A percentile compares a stretch with the other conserved stretches of the same genome.
Evolutionary conservation across 305 asterid species (phyloP).

Genomic region (Solanum hybrid): DNA sequence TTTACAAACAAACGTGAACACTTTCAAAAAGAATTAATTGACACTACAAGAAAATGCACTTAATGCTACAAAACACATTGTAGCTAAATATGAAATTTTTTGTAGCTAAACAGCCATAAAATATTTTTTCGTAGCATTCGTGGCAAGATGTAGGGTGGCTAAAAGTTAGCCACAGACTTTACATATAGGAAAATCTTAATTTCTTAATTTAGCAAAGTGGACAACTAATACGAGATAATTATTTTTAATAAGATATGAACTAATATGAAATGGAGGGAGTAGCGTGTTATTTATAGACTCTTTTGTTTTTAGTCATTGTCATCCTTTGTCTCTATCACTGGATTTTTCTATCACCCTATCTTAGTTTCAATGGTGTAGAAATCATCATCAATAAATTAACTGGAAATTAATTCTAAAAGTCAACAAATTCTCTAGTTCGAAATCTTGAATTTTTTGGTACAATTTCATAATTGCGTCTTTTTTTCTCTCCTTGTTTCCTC

Average conservation of each 20-base stretch:
- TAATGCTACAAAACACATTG: too few relatives aligned
- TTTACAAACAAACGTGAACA: fast-evolving
- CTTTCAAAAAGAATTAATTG: fast-evolving
- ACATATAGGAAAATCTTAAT: too few relatives aligned
- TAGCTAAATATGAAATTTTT: too few relatives aligned
- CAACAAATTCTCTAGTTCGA: background rate
- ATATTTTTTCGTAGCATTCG: too few relatives aligned
- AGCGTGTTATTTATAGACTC: background rate
- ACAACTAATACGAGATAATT: too few relatives aligned
- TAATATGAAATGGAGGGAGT: fast-evolving
- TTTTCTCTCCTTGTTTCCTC: background rate
- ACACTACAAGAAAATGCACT: too few relatives aligned
- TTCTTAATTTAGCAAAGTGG: fast-evolving
- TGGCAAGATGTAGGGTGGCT: too few relatives aligned
- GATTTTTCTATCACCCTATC: background rate
- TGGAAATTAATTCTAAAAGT: background rate
- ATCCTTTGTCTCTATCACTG: background rate
- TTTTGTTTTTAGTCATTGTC: background rate
- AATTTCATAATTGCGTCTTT: background rate
- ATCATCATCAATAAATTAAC: background rate
- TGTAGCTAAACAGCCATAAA: too few relatives aligned
- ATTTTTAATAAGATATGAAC: too few relatives aligned
- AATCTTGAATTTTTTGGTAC: background rate
- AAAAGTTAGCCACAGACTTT: too few relatives aligned
- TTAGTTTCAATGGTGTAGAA: background rate